These are phyloP conservation scores for Mucor circinelloides DNA, from an alignment of 371 early-diverging fungal genomes.

Conservation along the genomic window DNA sequence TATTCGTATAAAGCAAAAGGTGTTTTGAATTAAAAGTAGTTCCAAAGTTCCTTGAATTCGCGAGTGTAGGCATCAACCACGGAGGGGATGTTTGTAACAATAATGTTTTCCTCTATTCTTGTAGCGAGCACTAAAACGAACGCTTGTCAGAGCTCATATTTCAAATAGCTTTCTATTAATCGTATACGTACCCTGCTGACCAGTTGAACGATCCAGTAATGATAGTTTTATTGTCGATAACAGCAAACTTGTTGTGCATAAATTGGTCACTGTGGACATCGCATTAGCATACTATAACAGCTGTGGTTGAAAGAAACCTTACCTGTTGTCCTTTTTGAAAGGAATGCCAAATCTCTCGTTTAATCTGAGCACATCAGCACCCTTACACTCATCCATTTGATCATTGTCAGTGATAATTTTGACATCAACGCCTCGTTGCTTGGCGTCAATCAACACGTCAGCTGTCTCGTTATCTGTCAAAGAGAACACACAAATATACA, in stretches of 20 bases:
- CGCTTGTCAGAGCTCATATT: not conserved
- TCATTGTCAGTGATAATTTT: constrained; percentile 66
- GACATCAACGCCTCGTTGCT: constrained; percentile 59
- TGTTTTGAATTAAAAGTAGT: constrained; percentile 35
- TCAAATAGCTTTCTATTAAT: not conserved
- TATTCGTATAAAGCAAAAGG: not conserved
- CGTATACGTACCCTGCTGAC: constrained; percentile 45
- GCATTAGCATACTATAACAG: no score
- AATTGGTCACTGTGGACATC: constrained; percentile 34
- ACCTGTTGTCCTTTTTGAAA: constrained; percentile 35
- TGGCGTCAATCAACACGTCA: constrained; percentile 49
- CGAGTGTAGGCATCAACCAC: constrained; percentile 49
- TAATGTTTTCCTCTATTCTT: constrained; percentile 63
- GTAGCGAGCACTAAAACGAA: constrained; percentile 51
- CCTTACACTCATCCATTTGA: constrained; percentile 47
- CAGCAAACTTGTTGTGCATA: constrained; percentile 74
- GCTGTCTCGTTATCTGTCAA: constrained; percentile 63
- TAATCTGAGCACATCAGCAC: constrained; percentile 56
- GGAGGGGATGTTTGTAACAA: constrained; percentile 58
- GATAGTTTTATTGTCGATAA: constrained; percentile 53
- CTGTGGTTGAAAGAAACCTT: no score
- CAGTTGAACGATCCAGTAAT: constrained; percentile 57
- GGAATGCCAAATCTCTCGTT: constrained; percentile 52
- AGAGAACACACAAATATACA: constrained; percentile 60
- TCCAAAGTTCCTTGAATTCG: constrained; percentile 64